Conservation (phyloP, 2,329 filamentous ascomycete species). For the Aureobasidium sp. region DNA sequence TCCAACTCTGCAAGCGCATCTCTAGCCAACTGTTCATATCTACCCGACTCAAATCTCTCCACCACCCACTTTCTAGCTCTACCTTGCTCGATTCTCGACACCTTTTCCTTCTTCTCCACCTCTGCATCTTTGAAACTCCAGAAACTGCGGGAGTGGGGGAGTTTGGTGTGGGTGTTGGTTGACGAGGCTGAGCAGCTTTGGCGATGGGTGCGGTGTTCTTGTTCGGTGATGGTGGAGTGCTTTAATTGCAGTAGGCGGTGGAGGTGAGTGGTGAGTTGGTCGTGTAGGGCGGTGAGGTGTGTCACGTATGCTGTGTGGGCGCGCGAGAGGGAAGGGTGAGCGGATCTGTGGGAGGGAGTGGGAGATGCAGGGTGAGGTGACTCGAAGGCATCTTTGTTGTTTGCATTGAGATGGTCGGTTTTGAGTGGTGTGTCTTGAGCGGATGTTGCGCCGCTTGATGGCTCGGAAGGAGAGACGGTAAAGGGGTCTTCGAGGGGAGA, state of each 20-base stretch:
- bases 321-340: conserved; percentile 14
- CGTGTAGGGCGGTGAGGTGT: conserved; percentile 24
- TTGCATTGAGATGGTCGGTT: background rate
- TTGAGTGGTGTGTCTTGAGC: background rate
- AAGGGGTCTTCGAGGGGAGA: background rate
- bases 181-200: background rate
- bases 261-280: conserved; percentile 31
- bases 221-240: conserved; percentile 15
- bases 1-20: conserved; percentile 25
- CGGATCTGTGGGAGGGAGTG: background rate
- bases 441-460: background rate
- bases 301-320: background rate
- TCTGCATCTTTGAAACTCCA: conserved; percentile 20
- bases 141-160: conserved; percentile 19
- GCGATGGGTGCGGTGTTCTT: conserved; percentile 17
- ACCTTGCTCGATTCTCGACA: conserved; percentile 24
- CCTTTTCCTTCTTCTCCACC: conserved; percentile 23
- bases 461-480: background rate
- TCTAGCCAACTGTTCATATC: conserved; percentile 25
- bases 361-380: background rate
- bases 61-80: conserved; percentile 24
- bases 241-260: conserved; percentile 26
- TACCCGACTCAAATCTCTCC: conserved; percentile 24
- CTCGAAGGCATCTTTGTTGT: background rate
- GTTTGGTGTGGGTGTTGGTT: background rate